Conservation (phyloP, 2,329 filamentous ascomycete species). For the Colletotrichum godetiae region DNA sequence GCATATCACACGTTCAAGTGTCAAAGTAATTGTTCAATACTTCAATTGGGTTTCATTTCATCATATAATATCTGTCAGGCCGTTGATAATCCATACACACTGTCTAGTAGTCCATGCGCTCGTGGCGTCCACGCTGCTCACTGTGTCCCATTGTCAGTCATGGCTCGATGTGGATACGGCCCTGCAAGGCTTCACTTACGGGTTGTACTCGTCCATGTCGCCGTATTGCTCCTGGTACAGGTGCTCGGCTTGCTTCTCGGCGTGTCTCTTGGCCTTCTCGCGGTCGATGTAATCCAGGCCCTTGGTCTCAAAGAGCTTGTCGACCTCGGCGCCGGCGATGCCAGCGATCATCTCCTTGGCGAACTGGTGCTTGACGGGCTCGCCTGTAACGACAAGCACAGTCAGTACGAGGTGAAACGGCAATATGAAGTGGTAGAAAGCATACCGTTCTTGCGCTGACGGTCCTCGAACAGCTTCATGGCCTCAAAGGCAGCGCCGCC, state of each 20-base stretch:
- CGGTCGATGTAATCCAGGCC: constrained; percentile 70
- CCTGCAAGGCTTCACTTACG: constrained; percentile 53
- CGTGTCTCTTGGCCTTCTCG: constrained; percentile 68
- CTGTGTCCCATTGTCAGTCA: not conserved
- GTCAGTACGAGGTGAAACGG: too few species aligned
- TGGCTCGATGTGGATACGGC: accelerated
- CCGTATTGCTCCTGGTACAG: constrained; percentile 74
- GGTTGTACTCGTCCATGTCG: constrained; percentile 63
- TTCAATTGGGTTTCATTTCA: constrained; percentile 7
- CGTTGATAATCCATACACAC: not conserved
- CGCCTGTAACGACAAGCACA: constrained; percentile 57
- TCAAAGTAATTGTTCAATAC: not conserved
- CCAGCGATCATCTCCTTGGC: constrained; percentile 83
- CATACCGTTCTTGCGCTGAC: constrained; percentile 76
- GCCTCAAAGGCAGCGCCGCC: constrained; percentile 82
- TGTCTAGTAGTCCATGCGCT: constrained; percentile 27
- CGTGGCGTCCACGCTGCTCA: constrained; percentile 21
- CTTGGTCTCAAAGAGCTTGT: constrained; percentile 80
- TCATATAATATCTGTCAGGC: constrained; percentile 12
- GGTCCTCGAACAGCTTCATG: constrained; percentile 84
- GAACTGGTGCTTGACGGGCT: constrained; percentile 77
- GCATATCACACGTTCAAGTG: not conserved
- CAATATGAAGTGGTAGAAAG: not conserved
- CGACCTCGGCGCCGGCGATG: constrained; percentile 79
- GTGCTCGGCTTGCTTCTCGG: constrained; percentile 66